Conservation (phyloP, 495 filamentous ascomycete species). For the Venustampulla echinocandica region DNA sequence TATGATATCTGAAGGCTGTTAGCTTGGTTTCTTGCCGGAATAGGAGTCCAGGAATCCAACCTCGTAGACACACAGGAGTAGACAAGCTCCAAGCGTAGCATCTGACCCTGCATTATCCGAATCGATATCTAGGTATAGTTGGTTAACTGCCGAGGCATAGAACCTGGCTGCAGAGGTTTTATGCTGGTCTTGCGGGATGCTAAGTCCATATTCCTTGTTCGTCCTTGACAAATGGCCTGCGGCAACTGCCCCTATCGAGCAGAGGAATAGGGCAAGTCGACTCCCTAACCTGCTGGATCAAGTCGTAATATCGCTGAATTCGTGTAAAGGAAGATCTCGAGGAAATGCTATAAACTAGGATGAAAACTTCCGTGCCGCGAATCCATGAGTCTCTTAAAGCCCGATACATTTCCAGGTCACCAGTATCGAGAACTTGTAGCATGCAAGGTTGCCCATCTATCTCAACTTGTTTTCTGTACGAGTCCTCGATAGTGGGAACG, state of each 20-base stretch:
- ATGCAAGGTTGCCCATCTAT: constrained; percentile 3
- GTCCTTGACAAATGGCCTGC: too few species aligned
- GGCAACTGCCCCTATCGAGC: too few species aligned
- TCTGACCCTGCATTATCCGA: constrained; percentile 10
- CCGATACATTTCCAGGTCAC: neutral
- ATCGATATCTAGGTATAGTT: too few species aligned
- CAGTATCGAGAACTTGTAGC: constrained; percentile 7
- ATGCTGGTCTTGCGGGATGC: too few species aligned
- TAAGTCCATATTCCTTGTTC: too few species aligned
- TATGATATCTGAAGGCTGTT: neutral
- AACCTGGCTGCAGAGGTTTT: too few species aligned
- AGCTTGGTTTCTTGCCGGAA: too few species aligned
- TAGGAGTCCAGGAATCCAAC: too few species aligned
- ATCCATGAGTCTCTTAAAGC: constrained; percentile 6
- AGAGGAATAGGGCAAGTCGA: neutral
- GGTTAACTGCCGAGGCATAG: too few species aligned
- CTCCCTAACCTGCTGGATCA: neutral
- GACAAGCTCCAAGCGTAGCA: constrained; percentile 20
- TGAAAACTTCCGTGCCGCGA: constrained; percentile 1
- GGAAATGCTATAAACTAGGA: constrained; percentile 4
- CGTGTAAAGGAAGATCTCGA: neutral
- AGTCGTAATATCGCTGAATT: neutral
- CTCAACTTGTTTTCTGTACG: constrained; percentile 9
- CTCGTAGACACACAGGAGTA: constrained; percentile 22
- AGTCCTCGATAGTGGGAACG: constrained; percentile 14